Base-by-base conservation (phyloP, 225 moss, liverwort and hornwort genomes). In the Straminergon stramineum region DNA sequence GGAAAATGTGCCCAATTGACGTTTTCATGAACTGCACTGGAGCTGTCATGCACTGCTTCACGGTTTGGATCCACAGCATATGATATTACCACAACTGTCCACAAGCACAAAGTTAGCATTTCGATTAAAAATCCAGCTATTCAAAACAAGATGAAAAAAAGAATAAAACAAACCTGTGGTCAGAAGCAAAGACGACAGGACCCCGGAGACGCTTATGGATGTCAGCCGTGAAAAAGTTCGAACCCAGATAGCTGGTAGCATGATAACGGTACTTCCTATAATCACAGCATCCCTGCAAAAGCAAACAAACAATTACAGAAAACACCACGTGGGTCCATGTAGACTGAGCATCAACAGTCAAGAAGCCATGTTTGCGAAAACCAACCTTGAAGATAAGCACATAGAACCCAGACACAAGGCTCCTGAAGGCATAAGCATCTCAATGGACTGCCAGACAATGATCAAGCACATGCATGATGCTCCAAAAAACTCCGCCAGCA, bases 401-500 rank as follows among this genome's bases (percentile, higher is more conserved):
- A 93, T 43, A 81, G 89, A 78, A 84, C 94, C 91, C 32, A 97
- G 68, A 91, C 96, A 98, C 84, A 95, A 60, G 81, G 88, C 57
- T 82, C 90, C 94, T 35, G 83, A 17, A 90, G 94, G 94, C 82
- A 98, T 88, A 83, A 98, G 96, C 96, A 98, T 97, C 80, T 94
- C 93, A 81, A 96, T 94, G 81, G 96, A 96, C 82, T 97, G 97
- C 97, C 97, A 97, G 89, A 97, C 94, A n/a, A 97, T 90, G 74
- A 97, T 97, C 62, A 97, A 90, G 91, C 97, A 97, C 91, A 97
- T 92, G 87, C 97, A 97, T 28, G 95, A 93, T 32, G 96, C 97
- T 91, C 96, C 97, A 90, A 96, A 97, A 76, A 97, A 97, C 88
- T 97, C 97, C 87, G 96, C 92, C 89, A 96, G 93, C 85, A 91